Conservation (phyloP, 2,329 filamentous ascomycete species). For the Lojkania enalia region DNA sequence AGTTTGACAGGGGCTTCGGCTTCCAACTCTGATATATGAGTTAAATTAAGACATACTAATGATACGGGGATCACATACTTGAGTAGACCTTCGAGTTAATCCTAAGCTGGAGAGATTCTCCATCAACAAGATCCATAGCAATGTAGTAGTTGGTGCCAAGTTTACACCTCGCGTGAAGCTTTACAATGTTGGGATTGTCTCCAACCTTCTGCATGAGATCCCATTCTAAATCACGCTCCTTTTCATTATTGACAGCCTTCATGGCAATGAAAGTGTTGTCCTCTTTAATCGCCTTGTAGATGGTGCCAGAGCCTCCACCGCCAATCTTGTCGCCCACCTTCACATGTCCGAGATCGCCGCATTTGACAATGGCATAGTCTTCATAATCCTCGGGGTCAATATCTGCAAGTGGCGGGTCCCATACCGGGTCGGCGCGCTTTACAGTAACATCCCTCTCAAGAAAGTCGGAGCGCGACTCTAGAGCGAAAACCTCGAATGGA, state of each 20-base stretch:
- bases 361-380: slow-evolving; percentile 5
- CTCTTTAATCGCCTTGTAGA: neutral
- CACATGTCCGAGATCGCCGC: neutral
- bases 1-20: slow-evolving; percentile 1
- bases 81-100: neutral
- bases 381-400: slow-evolving; percentile 1
- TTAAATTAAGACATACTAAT: too few relatives aligned
- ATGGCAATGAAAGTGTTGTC: neutral
- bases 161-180: neutral
- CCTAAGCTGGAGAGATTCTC: neutral
- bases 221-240: neutral
- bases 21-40: too few relatives aligned
- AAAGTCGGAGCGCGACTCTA: neutral
- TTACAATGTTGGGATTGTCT: neutral
- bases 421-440: slow-evolving; percentile 2
- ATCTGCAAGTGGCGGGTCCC: neutral
- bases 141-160: slow-evolving; percentile 1
- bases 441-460: neutral
- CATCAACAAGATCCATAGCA: slow-evolving; percentile 3
- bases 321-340: neutral
- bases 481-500: neutral
- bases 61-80: too few relatives aligned
- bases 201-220: neutral
- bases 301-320: neutral
- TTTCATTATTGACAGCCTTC: neutral